These are phyloP conservation scores for Aquilaria agallochum DNA, from an alignment of 441 rosid genomes.

Conservation along the genomic window DNA sequence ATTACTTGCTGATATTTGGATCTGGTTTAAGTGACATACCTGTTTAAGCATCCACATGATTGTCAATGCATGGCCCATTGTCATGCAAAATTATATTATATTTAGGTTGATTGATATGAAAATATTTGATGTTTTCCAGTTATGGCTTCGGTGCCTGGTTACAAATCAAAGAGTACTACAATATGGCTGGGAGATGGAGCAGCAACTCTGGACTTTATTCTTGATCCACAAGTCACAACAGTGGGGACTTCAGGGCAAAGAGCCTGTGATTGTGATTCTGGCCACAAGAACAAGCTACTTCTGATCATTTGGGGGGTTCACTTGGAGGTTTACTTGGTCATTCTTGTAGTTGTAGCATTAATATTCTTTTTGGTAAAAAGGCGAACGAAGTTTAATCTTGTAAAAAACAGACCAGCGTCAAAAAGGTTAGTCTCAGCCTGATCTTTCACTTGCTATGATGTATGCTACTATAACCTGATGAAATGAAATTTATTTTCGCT, in stretches of 20 bases:
- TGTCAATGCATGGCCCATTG: too few species aligned
- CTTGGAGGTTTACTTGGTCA: slow-evolving; percentile 39
- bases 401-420: slow-evolving; percentile 43
- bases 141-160: slow-evolving; percentile 62
- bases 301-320: slow-evolving; percentile 36
- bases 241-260: slow-evolving; percentile 27
- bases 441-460: neutral
- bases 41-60: too few species aligned
- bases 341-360: slow-evolving; percentile 45
- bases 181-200: slow-evolving; percentile 65
- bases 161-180: slow-evolving; percentile 56
- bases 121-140: slow-evolving; percentile 35
- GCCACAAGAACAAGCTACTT: slow-evolving; percentile 22
- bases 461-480: neutral
- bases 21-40: too few species aligned
- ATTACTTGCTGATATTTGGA: too few species aligned
- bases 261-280: slow-evolving; percentile 35
- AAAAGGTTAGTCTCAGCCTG: slow-evolving; percentile 34
- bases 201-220: slow-evolving; percentile 64
- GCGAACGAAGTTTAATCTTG: slow-evolving; percentile 40
- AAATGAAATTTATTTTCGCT: neutral
- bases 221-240: slow-evolving; percentile 50
- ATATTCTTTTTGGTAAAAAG: slow-evolving; percentile 48
- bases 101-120: slow-evolving; percentile 8
- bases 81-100: too few species aligned